Percentiles rank a stretch among this genome's conserved stretches.
Conservation (phyloP, 306 rosid species). For the Urtica urens region DNA sequence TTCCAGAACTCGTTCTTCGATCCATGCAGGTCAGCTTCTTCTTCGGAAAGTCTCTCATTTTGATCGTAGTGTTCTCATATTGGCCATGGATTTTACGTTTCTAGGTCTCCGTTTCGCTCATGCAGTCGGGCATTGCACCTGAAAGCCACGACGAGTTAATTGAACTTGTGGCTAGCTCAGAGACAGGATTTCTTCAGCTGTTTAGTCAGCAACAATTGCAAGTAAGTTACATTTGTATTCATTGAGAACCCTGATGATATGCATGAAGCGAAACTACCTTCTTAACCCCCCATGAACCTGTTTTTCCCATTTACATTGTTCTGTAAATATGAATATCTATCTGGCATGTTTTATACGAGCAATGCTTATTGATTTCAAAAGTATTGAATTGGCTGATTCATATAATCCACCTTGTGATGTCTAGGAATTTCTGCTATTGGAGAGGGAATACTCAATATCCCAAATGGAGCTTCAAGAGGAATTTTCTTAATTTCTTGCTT, state of each 20-base stretch:
- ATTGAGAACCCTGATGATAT: too few relatives aligned
- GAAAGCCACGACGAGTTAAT: conserved; percentile 65
- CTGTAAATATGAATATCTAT: too few relatives aligned
- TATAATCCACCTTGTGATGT: conserved; percentile 5
- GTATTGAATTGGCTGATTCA: conserved; percentile 13
- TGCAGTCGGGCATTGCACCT: conserved; percentile 51
- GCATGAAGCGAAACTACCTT: too few relatives aligned
- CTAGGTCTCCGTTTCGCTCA: conserved; percentile 75
- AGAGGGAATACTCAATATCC: conserved; percentile 67
- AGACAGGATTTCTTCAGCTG: conserved; percentile 55
- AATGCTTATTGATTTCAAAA: too few relatives aligned
- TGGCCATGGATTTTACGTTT: conserved; percentile 11
- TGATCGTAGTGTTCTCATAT: conserved; percentile 10
- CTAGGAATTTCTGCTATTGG: conserved; percentile 65
- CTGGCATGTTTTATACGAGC: neutral
- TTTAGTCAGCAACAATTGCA: conserved; percentile 93
- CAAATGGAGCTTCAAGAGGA: conserved; percentile 50
- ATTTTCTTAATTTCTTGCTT: conserved; percentile 13
- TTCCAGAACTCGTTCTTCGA: conserved; percentile 87
- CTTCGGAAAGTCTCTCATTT: neutral
- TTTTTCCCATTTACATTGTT: too few relatives aligned
- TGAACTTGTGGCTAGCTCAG: conserved; percentile 64
- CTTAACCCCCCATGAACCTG: too few relatives aligned
- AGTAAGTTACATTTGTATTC: conserved; percentile 29
- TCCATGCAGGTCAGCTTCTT: conserved; percentile 71